Evolutionary conservation across 140 eudicot species (phyloP), one percentile per base, ranked within the genome.

Genomic region (Ambrosia hybrid): DNA sequence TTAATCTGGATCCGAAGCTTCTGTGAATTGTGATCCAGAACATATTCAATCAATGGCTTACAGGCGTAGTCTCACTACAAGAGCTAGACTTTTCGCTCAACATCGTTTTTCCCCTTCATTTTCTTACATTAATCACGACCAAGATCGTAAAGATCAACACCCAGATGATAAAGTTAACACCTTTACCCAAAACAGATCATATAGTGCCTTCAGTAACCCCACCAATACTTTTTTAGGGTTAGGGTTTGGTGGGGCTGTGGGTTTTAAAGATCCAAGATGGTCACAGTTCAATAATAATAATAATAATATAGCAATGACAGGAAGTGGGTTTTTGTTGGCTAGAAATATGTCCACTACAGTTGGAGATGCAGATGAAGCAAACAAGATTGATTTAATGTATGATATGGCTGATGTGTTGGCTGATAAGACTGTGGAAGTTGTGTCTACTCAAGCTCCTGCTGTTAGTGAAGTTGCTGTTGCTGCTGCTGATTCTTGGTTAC

Each of bases 381-480:
- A 83, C 2, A 87, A 85, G 61, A 80, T 81, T 38, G 91, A 85
- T 11, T 56, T 58, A 13, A 37, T 90, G 51, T 21, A 67, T 66
- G 88, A 85, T 57, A 79, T 85, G 70, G 88, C 86, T 12, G 97
- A 73, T 61, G 85, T 85, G 13, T 57, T 91, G 55, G 72, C 80
- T 14, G 96, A 86, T 52, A 83, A 81, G 63, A 74, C 87, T 5
- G 74, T 74, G 66, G 98, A 89, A 51, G 84, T 14, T 1, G 89
- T 81, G 71, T 67, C 85, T 48, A 48, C 84, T 33, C 86, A 83
- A 78, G 80, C 78, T 6, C 95, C 87, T 9, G 87, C 55, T 46
- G 76, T 81, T 60, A 90, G 83, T 70, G 99, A 94, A 74, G 95
- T 94, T 26, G 96, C 95, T 6, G 62, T 81, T 63, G 99, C 99